Evolutionary conservation across 805 yeast species (phyloP).

Genomic region (Candida dajiaensis): DNA sequence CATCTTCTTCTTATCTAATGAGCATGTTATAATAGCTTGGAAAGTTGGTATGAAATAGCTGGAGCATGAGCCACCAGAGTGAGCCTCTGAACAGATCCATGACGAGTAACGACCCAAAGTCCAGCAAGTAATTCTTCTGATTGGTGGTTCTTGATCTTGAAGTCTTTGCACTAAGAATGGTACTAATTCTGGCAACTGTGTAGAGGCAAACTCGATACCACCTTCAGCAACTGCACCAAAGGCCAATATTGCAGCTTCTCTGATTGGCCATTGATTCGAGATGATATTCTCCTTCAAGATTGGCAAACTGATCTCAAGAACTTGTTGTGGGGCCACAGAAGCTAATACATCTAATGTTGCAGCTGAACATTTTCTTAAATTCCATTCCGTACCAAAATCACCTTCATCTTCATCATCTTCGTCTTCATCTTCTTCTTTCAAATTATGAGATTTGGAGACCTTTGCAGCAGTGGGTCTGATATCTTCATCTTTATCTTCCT

Average conservation of each 20-base stretch:
- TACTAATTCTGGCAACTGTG: slow-evolving; percentile 71
- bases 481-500: slow-evolving; percentile 83
- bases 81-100: slow-evolving; percentile 75
- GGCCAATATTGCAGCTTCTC: slow-evolving; percentile 95
- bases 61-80: slow-evolving; percentile 54
- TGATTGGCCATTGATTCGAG: slow-evolving; percentile 73
- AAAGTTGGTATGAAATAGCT: slow-evolving; percentile 72
- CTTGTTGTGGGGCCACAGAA: slow-evolving; percentile 57
- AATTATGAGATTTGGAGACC: slow-evolving; percentile 36
- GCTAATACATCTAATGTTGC: slow-evolving; percentile 86
- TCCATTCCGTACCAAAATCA: slow-evolving; percentile 75
- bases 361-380: slow-evolving; percentile 87
- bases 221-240: slow-evolving; percentile 94
- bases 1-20: slow-evolving; percentile 76
- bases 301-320: slow-evolving; percentile 66
- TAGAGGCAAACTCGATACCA: slow-evolving; percentile 63
- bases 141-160: slow-evolving; percentile 71
- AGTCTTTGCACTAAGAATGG: slow-evolving; percentile 82
- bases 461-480: slow-evolving; percentile 77
- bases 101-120: slow-evolving; percentile 78
- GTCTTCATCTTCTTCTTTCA: slow-evolving; percentile 48
- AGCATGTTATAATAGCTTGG: slow-evolving; percentile 66
- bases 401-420: slow-evolving; percentile 72
- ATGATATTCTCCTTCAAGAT: slow-evolving; percentile 63
- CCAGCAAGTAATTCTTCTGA: slow-evolving; percentile 95